Conservation (phyloP, 768 basidiomycete species). For the Pulveroboletus sp. region DNA sequence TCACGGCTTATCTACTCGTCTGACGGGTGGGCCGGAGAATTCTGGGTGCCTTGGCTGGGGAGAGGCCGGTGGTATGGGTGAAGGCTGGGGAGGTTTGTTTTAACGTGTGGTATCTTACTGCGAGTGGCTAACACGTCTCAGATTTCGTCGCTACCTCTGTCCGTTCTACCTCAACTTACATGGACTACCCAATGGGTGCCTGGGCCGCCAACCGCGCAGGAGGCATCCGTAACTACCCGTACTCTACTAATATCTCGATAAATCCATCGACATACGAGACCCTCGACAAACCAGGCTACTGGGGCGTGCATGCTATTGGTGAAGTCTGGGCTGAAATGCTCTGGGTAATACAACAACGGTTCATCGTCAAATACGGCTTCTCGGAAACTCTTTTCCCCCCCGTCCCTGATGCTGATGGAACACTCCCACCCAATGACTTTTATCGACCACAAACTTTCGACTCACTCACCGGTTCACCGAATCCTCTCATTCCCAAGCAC, state of each 20-base stretch:
- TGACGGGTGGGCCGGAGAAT: conserved; percentile 91
- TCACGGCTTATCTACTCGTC: conserved; percentile 89
- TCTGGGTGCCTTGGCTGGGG: conserved; percentile 95
- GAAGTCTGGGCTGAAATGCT: conserved; percentile 96
- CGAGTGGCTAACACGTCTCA: conserved; percentile 9
- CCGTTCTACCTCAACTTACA: conserved; percentile 66
- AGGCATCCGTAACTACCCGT: conserved; percentile 87
- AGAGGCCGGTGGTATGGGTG: conserved; percentile 95
- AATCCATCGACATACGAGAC: conserved; percentile 95
- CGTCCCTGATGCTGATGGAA: conserved; percentile 55
- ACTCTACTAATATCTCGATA: conserved; percentile 69
- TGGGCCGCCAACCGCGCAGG: conserved; percentile 80
- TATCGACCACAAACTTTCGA: conserved; percentile 46
- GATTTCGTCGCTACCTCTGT: conserved; percentile 88
- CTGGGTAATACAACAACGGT: conserved; percentile 68
- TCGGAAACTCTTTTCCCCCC: conserved; percentile 80
- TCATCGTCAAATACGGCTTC: conserved; percentile 83
- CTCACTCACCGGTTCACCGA: conserved; percentile 23
- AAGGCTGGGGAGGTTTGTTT: conserved; percentile 81
- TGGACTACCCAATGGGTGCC: conserved; percentile 86
- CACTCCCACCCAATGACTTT: conserved; percentile 61
- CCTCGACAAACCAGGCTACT: conserved; percentile 90
- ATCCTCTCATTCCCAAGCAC: conserved; percentile 76
- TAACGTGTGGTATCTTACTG: not conserved
- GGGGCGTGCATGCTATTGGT: conserved; percentile 88